Base-by-base conservation (phyloP, 2,329 filamentous ascomycete genomes). In the Fusarium solani-melongenae region DNA sequence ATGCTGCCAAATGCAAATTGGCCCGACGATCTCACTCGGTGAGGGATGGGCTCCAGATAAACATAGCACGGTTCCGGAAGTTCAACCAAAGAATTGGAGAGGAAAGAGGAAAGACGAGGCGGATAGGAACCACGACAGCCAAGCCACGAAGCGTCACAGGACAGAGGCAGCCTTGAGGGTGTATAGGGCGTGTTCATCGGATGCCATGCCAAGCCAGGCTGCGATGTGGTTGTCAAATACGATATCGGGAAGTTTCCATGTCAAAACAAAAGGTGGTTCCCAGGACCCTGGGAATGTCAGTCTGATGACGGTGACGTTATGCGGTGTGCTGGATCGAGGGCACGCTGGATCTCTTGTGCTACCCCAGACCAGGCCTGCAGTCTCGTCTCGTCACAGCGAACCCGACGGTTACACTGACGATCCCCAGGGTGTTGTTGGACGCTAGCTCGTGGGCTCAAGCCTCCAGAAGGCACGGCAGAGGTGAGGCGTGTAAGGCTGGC, bases 301-400 rank as follows among this genome's bases (percentile, higher is more conserved):
- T 17, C 70, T 67, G 60, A 73, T 70, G 22, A 57, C 60, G 41
- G 66, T 64, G 62, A 46, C 63, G 70, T 57, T 64, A 44, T 58
- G 64, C 60, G 57, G 69, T 27, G 63, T 75, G 73, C 76, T 76
- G 75, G 71, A 78, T 78, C 76, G 69, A 65, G 53, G 62, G 56
- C 62, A 70, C 69, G 63, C 69, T 57, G 67, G 68, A 78, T 78
- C 74, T 76, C 67, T 62, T 41, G 75, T 78, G 58, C n/a, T 66
- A 77, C 74, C 64, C 56, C 51, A 66, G 24, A 44, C 36, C 36
- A 39, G 36, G 27, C 49, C 17, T 20, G n/a, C 56, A 38, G 22
- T 57, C 59, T 38, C 34, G 46, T 58, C 38, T 39, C 38, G 17
- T 39, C 55, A 58, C 60, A 39, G 36, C 27, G 62, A 58, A 61